Percentiles rank a stretch among this genome's conserved stretches.
Conservation (phyloP, 805 yeast genomes). For the Kazachstania viticola region DNA sequence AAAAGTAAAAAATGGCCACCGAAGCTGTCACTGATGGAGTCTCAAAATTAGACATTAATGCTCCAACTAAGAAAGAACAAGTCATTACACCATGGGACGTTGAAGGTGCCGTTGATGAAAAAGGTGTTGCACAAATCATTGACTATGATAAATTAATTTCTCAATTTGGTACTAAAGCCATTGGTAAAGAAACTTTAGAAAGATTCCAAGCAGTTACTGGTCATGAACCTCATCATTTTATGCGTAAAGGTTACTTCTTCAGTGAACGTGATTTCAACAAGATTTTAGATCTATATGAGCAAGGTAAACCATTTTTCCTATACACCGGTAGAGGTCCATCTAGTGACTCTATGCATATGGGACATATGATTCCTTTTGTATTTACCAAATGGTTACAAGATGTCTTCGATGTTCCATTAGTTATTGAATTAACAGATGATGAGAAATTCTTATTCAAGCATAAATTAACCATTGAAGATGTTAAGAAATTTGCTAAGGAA, state of each 20-base stretch:
- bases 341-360: slow-evolving; percentile 87
- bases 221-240: slow-evolving; percentile 77
- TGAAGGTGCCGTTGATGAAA: slow-evolving; percentile 90
- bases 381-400: slow-evolving; percentile 98
- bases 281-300: slow-evolving; percentile 82
- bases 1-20: slow-evolving; percentile 1
- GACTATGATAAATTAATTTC: slow-evolving; percentile 82
- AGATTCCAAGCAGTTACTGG: slow-evolving; percentile 82
- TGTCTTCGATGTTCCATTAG: slow-evolving; percentile 91
- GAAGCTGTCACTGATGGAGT: slow-evolving; percentile 13
- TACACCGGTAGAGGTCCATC: slow-evolving; percentile 98
- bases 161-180: slow-evolving; percentile 76
- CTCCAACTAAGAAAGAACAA: slow-evolving; percentile 32
- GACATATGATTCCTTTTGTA: slow-evolving; percentile 90
- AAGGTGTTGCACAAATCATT: slow-evolving; percentile 76
- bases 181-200: slow-evolving; percentile 56
- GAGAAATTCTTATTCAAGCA: slow-evolving; percentile 93
- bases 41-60: slow-evolving; percentile 9
- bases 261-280: slow-evolving; percentile 73
- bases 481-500: slow-evolving; percentile 63
- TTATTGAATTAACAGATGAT: slow-evolving; percentile 90
- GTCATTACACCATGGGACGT: slow-evolving; percentile 96
- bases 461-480: slow-evolving; percentile 79
- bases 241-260: slow-evolving; percentile 86
- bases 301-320: slow-evolving; percentile 87